A percentile compares a stretch with the other conserved stretches of the same genome.
These are phyloP conservation scores for Tetrahymena borealis DNA, from an alignment of 73 alveolate species.

Conservation along the genomic window DNA sequence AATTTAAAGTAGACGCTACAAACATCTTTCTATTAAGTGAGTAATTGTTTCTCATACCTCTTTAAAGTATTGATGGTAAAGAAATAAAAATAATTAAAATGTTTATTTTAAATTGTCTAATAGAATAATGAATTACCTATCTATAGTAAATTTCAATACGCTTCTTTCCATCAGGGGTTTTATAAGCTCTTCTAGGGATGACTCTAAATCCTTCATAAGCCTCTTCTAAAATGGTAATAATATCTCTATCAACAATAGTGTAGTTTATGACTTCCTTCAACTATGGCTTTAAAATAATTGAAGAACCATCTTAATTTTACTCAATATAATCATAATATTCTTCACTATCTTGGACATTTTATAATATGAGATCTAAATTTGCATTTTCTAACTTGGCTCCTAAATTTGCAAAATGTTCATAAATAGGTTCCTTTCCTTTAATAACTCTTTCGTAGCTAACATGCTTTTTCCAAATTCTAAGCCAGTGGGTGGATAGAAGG, in stretches of 20 bases:
- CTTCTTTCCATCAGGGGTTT: neutral
- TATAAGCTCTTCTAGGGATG: neutral
- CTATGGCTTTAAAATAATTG: neutral
- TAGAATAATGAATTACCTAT: neutral
- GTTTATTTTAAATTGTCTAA: no score
- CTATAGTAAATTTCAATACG: neutral
- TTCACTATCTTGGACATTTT: neutral
- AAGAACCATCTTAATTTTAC: neutral
- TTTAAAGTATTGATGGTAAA: no score
- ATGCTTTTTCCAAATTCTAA: neutral
- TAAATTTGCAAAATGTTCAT: neutral
- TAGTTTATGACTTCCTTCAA: neutral
- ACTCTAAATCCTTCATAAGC: neutral
- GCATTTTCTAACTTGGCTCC: neutral
- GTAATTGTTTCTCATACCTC: no score
- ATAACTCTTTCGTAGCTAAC: neutral
- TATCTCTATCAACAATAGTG: neutral
- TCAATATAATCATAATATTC: neutral
- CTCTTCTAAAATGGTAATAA: neutral
- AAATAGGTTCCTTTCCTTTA: neutral
- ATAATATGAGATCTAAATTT: neutral
- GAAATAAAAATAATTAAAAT: no score
- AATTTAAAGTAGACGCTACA: no score
- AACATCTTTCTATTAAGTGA: no score
- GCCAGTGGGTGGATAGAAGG: neutral